Conservation (phyloP, 345 rosid species). For the Arabidopsis suecica region DNA sequence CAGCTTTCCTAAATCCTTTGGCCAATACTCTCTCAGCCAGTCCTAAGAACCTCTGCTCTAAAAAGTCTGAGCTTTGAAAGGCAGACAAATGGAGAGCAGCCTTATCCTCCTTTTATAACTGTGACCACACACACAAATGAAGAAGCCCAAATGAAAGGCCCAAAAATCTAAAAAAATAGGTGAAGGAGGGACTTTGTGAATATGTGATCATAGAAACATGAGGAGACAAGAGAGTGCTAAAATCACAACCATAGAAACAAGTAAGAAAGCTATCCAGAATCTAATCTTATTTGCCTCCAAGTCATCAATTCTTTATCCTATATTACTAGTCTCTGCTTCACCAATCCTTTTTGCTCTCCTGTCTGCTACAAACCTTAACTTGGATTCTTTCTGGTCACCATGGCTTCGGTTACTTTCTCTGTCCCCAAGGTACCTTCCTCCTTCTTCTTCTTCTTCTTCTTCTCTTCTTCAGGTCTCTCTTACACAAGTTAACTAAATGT, state of each 20-base stretch:
- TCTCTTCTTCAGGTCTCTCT: neutral
- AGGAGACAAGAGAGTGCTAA: conserved; percentile 24
- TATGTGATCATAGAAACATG: conserved; percentile 35
- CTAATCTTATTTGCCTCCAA: conserved; percentile 64
- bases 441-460: neutral
- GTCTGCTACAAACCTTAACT: conserved; percentile 31
- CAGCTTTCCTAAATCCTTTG: neutral
- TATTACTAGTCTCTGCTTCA: conserved; percentile 29
- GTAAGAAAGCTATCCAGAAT: conserved; percentile 70
- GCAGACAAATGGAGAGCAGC: conserved; percentile 8
- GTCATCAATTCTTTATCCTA: conserved; percentile 36
- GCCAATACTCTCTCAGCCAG: too few relatives aligned
- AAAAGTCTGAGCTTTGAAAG: conserved; percentile 13
- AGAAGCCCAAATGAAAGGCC: conserved; percentile 42
- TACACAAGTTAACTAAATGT: conserved; percentile 1
- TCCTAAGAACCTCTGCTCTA: neutral
- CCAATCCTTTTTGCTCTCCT: conserved; percentile 24
- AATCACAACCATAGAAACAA: conserved; percentile 43
- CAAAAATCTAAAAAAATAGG: conserved; percentile 25
- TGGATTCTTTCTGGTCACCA: conserved; percentile 37
- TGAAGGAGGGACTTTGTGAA: conserved; percentile 19
- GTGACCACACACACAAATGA: conserved; percentile 24
- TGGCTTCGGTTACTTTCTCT: conserved; percentile 88
- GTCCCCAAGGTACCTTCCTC: conserved; percentile 69
- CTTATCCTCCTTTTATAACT: conserved; percentile 5